Evolutionary conservation across 2,329 filamentous ascomycete genomes (phyloP).

Genomic region (Fusarium coicis): DNA sequence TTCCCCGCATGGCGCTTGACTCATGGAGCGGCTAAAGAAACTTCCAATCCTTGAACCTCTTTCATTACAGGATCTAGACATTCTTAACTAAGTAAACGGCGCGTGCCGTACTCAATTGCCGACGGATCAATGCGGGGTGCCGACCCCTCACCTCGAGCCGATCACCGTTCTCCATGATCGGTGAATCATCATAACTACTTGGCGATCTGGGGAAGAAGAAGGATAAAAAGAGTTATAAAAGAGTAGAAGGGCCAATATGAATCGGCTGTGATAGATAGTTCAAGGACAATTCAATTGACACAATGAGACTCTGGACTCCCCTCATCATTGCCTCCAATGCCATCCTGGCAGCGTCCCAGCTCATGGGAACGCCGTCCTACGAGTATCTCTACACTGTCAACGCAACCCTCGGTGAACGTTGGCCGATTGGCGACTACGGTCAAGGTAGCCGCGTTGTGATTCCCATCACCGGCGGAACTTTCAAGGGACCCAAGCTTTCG

Average conservation of each 20-base stretch:
- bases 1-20: background rate
- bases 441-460: slow-evolving; percentile 41
- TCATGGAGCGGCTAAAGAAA: background rate
- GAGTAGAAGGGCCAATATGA: background rate
- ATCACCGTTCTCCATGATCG: background rate
- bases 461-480: slow-evolving; percentile 50
- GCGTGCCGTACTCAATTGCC: slow-evolving; percentile 27
- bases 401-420: slow-evolving; percentile 32
- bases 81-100: background rate
- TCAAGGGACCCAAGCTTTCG: slow-evolving; percentile 49
- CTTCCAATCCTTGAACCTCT: background rate
- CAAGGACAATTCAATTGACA: background rate
- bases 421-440: slow-evolving; percentile 38
- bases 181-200: background rate
- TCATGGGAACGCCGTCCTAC: slow-evolving; percentile 28
- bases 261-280: fast-evolving
- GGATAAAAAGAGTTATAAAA: background rate
- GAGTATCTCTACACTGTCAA: slow-evolving; percentile 41
- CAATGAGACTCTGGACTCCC: slow-evolving; percentile 20
- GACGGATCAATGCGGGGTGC: slow-evolving; percentile 15
- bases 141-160: slow-evolving; percentile 16
- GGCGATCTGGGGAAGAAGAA: background rate
- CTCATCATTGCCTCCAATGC: slow-evolving; percentile 1
- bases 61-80: background rate
- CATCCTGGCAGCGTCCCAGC: slow-evolving; percentile 17